Conservation (phyloP, 2,329 filamentous ascomycete genomes). For the Blastomyces percursus region DNA sequence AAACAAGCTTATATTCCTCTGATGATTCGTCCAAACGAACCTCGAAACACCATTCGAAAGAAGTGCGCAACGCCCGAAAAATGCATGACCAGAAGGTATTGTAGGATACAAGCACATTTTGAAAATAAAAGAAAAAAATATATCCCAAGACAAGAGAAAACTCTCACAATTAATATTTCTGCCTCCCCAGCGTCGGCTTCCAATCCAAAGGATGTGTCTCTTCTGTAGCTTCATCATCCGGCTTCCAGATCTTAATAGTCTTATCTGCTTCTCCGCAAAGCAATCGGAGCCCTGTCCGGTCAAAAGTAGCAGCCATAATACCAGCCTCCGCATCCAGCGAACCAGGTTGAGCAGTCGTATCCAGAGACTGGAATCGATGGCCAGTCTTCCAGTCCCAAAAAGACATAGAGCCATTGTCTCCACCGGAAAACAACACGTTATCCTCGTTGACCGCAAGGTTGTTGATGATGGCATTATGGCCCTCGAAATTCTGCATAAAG, state of each 20-base stretch:
- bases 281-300: conserved; percentile 73
- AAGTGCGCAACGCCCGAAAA: conserved; percentile 11
- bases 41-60: conserved; percentile 1
- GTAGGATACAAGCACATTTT: conserved; percentile 21
- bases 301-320: conserved; percentile 88
- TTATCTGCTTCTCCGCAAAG: conserved; percentile 96
- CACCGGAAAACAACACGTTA: conserved; percentile 88
- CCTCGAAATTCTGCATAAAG: conserved; percentile 99
- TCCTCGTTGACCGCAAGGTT: conserved; percentile 86
- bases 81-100: conserved; percentile 8
- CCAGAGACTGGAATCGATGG: conserved; percentile 76
- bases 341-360: conserved; percentile 87
- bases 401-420: conserved; percentile 88
- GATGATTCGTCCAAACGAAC: background rate
- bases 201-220: conserved; percentile 88
- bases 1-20: background rate
- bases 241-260: conserved; percentile 97
- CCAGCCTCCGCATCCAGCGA: conserved; percentile 89
- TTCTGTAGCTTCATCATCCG: conserved; percentile 78
- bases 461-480: conserved; percentile 94
- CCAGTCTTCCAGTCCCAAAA: conserved; percentile 99
- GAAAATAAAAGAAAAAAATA: conserved; percentile 14
- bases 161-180: conserved; percentile 53
- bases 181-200: conserved; percentile 68
- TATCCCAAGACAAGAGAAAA: conserved; percentile 5